Evolutionary conservation across 2,329 filamentous ascomycete genomes (phyloP).

Genomic region (Fusarium humuli): DNA sequence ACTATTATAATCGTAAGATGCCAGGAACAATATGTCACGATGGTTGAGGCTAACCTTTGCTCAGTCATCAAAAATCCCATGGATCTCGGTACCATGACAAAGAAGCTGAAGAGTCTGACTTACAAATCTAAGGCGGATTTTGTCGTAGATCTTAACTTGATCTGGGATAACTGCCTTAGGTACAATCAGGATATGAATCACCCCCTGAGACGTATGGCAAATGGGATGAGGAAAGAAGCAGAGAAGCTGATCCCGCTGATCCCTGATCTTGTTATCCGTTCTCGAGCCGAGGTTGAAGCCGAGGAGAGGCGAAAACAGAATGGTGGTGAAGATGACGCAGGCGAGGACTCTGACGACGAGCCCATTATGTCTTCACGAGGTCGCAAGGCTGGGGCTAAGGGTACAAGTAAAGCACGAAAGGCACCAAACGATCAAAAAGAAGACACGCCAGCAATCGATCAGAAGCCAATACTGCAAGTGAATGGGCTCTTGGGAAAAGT

Average conservation of each 20-base stretch:
- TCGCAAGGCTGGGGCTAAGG: slow-evolving; percentile 82
- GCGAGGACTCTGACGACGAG: slow-evolving; percentile 94
- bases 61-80: slow-evolving; percentile 94
- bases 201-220: slow-evolving; percentile 89
- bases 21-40: not conserved
- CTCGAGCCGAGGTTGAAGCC: slow-evolving; percentile 93
- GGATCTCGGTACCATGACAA: slow-evolving; percentile 98
- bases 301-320: slow-evolving; percentile 87
- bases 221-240: slow-evolving; percentile 96
- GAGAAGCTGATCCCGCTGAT: slow-evolving; percentile 96
- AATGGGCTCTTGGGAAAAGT: slow-evolving; percentile 71
- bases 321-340: slow-evolving; percentile 83
- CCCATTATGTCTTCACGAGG: slow-evolving; percentile 98
- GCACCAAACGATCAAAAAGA: slow-evolving; percentile 80
- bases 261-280: slow-evolving; percentile 88
- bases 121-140: slow-evolving; percentile 96
- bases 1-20: slow-evolving; percentile 87
- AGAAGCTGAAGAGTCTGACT: slow-evolving; percentile 85
- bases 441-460: slow-evolving; percentile 79
- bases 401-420: slow-evolving; percentile 81
- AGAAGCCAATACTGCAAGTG: slow-evolving; percentile 77
- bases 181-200: slow-evolving; percentile 94
- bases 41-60: slow-evolving; percentile 41
- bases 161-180: slow-evolving; percentile 96
- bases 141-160: slow-evolving; percentile 90